Conservation (phyloP, 2,329 filamentous ascomycete species). For the Diplodia scrobiculata region DNA sequence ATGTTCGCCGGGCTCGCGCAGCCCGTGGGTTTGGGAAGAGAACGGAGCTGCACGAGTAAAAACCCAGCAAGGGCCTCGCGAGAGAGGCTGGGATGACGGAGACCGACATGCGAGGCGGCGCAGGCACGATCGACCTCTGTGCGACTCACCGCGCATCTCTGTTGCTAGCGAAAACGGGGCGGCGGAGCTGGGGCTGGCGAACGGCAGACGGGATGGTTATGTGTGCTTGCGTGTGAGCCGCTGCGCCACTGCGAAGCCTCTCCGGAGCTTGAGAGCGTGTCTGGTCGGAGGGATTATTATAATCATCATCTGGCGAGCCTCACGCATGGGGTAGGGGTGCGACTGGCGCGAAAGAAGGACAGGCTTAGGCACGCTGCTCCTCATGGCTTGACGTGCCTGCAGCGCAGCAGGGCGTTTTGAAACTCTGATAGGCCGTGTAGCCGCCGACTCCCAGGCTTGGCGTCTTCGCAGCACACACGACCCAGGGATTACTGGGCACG, state of each 20-base stretch:
- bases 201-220: background rate
- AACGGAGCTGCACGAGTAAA: background rate
- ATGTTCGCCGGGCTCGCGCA: slow-evolving; percentile 5
- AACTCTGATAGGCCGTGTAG: background rate
- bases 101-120: background rate
- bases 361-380: background rate
- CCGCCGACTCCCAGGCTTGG: background rate
- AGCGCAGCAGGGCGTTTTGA: background rate
- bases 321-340: background rate
- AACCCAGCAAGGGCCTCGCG: background rate
- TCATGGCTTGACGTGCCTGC: background rate
- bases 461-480: background rate
- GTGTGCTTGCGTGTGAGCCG: background rate
- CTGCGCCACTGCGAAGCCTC: slow-evolving; percentile 8
- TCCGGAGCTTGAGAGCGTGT: background rate
- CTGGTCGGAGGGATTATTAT: background rate
- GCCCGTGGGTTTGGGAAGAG: slow-evolving; percentile 10
- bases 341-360: background rate
- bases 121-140: slow-evolving; percentile 24
- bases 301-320: background rate
- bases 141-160: slow-evolving; percentile 20
- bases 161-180: background rate
- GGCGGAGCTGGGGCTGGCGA: background rate
- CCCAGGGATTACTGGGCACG: slow-evolving; percentile 1
- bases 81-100: background rate